Evolutionary conservation across 2,329 filamentous ascomycete genomes (phyloP).

Genomic region (Penicillium sp.): DNA sequence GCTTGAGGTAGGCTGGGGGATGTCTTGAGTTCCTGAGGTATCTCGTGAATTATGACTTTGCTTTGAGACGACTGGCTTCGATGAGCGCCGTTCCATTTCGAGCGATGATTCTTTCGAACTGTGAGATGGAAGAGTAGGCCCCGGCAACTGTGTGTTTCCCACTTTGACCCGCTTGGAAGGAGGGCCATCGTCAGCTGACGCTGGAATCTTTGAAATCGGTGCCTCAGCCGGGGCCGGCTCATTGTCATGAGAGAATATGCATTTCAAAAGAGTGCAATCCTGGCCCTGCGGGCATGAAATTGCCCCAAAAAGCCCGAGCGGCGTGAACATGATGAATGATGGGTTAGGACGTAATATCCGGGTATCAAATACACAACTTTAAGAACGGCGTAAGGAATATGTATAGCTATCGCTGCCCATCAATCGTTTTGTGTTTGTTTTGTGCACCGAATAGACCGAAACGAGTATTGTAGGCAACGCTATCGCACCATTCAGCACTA

Average conservation of each 20-base stretch:
- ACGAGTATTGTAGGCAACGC: background rate
- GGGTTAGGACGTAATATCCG: background rate
- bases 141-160: slow-evolving; percentile 3
- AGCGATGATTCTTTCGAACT: background rate
- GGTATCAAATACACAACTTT: background rate
- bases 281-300: slow-evolving; percentile 52
- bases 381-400: background rate
- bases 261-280: slow-evolving; percentile 53
- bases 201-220: slow-evolving; percentile 11
- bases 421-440: background rate
- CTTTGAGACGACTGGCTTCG: background rate
- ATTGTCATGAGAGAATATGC: slow-evolving; percentile 56
- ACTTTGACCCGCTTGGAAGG: slow-evolving; percentile 30
- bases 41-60: slow-evolving; percentile 11
- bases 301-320: slow-evolving; percentile 54
- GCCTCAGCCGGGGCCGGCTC: slow-evolving; percentile 3
- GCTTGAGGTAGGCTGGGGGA: slow-evolving; percentile 29
- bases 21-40: slow-evolving; percentile 14
- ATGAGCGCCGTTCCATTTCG: background rate
- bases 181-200: slow-evolving; percentile 15
- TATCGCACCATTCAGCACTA: background rate
- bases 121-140: background rate
- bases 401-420: background rate
- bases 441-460: background rate
- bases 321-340: slow-evolving; percentile 48